Evolutionary conservation across 805 yeast species (phyloP).

Genomic region (Lachancea fermentati): DNA sequence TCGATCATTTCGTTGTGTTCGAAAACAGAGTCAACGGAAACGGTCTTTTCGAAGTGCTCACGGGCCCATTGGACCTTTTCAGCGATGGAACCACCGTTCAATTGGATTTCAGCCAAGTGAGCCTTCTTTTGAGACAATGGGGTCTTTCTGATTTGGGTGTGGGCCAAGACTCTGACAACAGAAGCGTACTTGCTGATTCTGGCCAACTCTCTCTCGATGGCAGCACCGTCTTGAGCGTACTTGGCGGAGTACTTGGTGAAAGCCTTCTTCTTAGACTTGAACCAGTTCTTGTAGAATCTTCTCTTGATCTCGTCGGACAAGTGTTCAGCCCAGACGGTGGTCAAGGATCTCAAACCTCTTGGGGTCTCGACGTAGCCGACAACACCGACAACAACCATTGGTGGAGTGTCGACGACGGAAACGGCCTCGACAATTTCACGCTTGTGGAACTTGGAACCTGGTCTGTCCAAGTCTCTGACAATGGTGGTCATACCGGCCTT

Average conservation of each 20-base stretch:
- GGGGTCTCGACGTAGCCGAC: constrained; percentile 99
- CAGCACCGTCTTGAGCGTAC: constrained; percentile 87
- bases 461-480: constrained; percentile 99
- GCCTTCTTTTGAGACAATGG: constrained; percentile 99
- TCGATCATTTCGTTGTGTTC: constrained; percentile 99
- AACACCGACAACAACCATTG: constrained; percentile 98
- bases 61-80: constrained; percentile 99
- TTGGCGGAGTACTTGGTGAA: constrained; percentile 99
- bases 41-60: constrained; percentile 99
- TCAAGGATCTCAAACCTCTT: constrained; percentile 98
- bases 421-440: constrained; percentile 99
- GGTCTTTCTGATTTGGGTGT: constrained; percentile 99
- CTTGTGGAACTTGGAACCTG: constrained; percentile 99
- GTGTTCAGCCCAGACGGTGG: constrained; percentile 99
- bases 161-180: constrained; percentile 98
- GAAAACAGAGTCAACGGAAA: constrained; percentile 89
- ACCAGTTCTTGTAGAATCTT: constrained; percentile 99
- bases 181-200: constrained; percentile 98
- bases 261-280: constrained; percentile 99
- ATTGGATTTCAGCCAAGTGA: constrained; percentile 98
- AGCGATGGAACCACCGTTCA: constrained; percentile 97
- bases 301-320: constrained; percentile 98
- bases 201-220: constrained; percentile 92
- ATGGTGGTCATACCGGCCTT: constrained; percentile 99
- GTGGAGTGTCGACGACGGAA: constrained; percentile 98